These are phyloP conservation scores for Silene uniflora DNA, from an alignment of 148 eudicot genomes.

Conservation along the genomic window DNA sequence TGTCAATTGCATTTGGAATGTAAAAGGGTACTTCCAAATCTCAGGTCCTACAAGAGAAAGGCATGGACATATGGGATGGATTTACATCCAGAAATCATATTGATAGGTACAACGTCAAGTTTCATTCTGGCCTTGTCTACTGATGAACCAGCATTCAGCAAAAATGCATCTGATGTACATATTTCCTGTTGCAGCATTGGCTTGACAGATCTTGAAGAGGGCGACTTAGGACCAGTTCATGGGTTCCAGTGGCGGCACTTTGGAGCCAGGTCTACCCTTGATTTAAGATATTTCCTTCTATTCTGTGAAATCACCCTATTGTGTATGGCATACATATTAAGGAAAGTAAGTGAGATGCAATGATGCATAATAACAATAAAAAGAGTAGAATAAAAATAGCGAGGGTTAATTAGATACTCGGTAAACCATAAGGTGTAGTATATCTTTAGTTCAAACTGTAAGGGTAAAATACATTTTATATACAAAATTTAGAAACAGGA, in stretches of 20 bases:
- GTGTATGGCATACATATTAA: no score
- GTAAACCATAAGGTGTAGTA: no score
- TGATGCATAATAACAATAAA: no score
- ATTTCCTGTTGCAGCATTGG: slow-evolving; percentile 52
- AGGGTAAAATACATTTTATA: no score
- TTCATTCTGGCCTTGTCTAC: not conserved
- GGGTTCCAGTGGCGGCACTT: slow-evolving; percentile 96
- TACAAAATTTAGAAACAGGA: no score
- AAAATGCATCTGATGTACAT: slow-evolving; percentile 8
- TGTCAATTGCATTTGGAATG: not conserved
- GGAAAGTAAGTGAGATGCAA: no score
- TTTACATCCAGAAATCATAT: slow-evolving; percentile 80
- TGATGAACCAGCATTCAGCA: not conserved
- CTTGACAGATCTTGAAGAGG: slow-evolving; percentile 72
- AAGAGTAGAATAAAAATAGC: no score
- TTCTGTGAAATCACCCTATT: no score
- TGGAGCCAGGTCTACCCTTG: slow-evolving; percentile 66
- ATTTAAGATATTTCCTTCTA: not conserved
- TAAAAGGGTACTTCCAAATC: not conserved
- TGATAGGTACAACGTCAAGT: slow-evolving; percentile 38
- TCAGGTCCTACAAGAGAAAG: slow-evolving; percentile 73
- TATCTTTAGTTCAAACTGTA: no score
- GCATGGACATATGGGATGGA: slow-evolving; percentile 80
- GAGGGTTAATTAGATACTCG: no score
- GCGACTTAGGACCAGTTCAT: slow-evolving; percentile 85